phyloP scores from a whole-genome alignment of 1,284 basidiomycete genomes.

The Meripilus lineatus region DNA sequence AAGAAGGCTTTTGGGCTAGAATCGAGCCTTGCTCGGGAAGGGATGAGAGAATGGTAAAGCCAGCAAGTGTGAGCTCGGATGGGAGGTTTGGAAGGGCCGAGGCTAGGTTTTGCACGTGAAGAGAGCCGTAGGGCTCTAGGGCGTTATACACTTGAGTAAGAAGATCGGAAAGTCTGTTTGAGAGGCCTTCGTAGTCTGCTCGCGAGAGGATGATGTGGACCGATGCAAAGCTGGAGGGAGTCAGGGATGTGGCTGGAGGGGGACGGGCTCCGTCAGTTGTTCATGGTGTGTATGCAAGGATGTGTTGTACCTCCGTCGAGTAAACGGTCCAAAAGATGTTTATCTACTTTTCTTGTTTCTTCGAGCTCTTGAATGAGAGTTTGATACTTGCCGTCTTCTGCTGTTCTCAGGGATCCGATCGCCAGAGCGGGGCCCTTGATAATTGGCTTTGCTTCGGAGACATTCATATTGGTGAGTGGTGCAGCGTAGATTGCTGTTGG shows the following conservation, averaged over 20 bases:
- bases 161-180: conserved; percentile 47
- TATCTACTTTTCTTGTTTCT: conserved; percentile 51
- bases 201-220: conserved; percentile 59
- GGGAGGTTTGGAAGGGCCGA: conserved; percentile 39
- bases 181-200: conserved; percentile 55
- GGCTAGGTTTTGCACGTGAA: conserved; percentile 57
- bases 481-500: conserved; percentile 48
- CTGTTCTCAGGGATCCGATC: conserved; percentile 70
- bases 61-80: conserved; percentile 54
- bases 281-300: conserved; percentile 6
- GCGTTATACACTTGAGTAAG: conserved; percentile 54
- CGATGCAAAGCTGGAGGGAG: conserved; percentile 53
- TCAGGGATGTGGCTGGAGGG: conserved; percentile 51
- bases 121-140: conserved; percentile 59
- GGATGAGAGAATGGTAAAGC: conserved; percentile 53
- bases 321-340: conserved; percentile 71
- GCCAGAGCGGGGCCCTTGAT: conserved; percentile 47
- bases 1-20: conserved; percentile 67
- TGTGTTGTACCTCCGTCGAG: conserved; percentile 62
- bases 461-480: conserved; percentile 16
- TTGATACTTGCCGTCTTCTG: conserved; percentile 73
- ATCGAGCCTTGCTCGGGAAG: conserved; percentile 36
- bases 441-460: conserved; percentile 21
- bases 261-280: not conserved
- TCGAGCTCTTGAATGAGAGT: conserved; percentile 56